These are phyloP conservation scores for Baudoinia panamericana DNA, from an alignment of 495 filamentous ascomycete genomes.

Conservation along the genomic window DNA sequence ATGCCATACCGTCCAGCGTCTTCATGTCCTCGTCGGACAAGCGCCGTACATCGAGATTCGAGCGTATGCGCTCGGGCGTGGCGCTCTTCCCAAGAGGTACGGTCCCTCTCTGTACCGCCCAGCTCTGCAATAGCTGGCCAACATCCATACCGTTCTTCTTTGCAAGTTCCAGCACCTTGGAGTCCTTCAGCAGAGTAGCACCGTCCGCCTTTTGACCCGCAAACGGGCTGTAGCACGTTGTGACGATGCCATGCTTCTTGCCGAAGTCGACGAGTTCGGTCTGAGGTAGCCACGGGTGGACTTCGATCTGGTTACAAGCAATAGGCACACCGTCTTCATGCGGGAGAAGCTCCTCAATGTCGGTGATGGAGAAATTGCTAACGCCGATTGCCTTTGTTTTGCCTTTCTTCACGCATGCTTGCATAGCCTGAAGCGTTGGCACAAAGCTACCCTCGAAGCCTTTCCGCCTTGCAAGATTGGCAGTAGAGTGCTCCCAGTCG, in stretches of 20 bases:
- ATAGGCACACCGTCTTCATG: conserved; percentile 11
- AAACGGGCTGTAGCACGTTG: conserved; percentile 42
- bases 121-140: conserved; percentile 34
- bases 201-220: conserved; percentile 20
- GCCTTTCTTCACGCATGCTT: conserved; percentile 43
- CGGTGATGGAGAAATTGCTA: conserved; percentile 39
- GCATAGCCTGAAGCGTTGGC: conserved; percentile 38
- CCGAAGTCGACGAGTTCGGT: conserved; percentile 23
- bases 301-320: conserved; percentile 20
- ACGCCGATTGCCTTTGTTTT: conserved; percentile 47
- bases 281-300: conserved; percentile 23
- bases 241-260: conserved; percentile 33
- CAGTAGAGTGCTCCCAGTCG: conserved; percentile 12
- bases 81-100: conserved; percentile 40
- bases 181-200: conserved; percentile 22
- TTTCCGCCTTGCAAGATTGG: conserved; percentile 1
- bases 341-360: conserved; percentile 16
- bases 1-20: conserved; percentile 7
- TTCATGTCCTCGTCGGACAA: conserved; percentile 17
- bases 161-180: conserved; percentile 22
- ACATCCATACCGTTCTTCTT: conserved; percentile 29
- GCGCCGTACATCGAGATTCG: conserved; percentile 24
- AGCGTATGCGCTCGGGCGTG: conserved; percentile 34
- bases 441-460: conserved; percentile 14
- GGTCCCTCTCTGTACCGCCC: conserved; percentile 39